phyloP scores from a whole-genome alignment of 2,329 filamentous ascomycete genomes.

The Magnaporthiopsis incrustans region DNA sequence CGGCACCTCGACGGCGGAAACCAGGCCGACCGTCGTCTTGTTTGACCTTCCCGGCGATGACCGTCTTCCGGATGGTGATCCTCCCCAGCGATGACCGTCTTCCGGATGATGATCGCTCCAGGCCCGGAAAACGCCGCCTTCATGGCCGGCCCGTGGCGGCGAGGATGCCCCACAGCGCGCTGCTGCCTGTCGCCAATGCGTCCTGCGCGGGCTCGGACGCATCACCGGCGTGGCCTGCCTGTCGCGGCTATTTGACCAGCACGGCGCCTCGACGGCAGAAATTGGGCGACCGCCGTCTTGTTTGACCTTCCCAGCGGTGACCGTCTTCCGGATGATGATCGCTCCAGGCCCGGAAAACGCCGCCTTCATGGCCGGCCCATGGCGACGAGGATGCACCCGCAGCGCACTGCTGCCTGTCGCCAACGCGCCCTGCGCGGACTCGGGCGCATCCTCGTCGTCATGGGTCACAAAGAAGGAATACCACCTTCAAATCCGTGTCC shows the following conservation, averaged over 20 bases:
- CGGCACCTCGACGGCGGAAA: slow-evolving; percentile 41
- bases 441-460: too few relatives aligned
- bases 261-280: slow-evolving; percentile 42
- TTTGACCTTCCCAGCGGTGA: slow-evolving; percentile 49
- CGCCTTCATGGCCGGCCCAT: too few relatives aligned
- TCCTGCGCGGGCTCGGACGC: too few relatives aligned
- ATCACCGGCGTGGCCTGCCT: slow-evolving; percentile 43
- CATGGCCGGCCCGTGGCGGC: too few relatives aligned
- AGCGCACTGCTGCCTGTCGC: too few relatives aligned
- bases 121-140: slow-evolving; percentile 20
- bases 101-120: slow-evolving; percentile 26
- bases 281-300: slow-evolving; percentile 47
- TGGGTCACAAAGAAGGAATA: too few relatives aligned
- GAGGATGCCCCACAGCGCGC: too few relatives aligned
- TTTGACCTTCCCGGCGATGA: slow-evolving; percentile 49
- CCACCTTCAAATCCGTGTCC: slow-evolving; percentile 36
- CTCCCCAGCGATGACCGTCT: slow-evolving; percentile 39
- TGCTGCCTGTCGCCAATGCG: too few relatives aligned
- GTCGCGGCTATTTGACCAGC: slow-evolving; percentile 42
- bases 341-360: slow-evolving; percentile 25
- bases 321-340: slow-evolving; percentile 26
- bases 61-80: slow-evolving; percentile 30
- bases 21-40: slow-evolving; percentile 49
- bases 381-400: too few relatives aligned
- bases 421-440: too few relatives aligned